Evolutionary conservation across 2,329 filamentous ascomycete species (phyloP).

Genomic region (Neopestalotiopsis clavispora): DNA sequence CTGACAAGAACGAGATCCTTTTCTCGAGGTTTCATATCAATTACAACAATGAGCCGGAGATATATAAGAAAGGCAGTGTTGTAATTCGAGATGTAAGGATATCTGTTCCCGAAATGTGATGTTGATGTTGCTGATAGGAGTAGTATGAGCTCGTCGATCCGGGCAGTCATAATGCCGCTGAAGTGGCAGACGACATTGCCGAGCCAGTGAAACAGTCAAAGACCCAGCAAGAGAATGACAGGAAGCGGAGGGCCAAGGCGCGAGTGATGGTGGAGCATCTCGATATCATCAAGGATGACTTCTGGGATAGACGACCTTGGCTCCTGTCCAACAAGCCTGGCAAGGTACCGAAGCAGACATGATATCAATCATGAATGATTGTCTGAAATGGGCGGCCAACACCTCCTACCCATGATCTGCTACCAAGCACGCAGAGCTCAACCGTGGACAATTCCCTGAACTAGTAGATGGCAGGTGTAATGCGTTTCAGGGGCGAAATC

Average conservation of each 20-base stretch:
- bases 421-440: neutral
- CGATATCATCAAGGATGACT: slow-evolving; percentile 94
- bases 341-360: slow-evolving; percentile 67
- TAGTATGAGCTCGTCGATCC: slow-evolving; percentile 76
- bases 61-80: slow-evolving; percentile 92
- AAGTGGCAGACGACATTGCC: slow-evolving; percentile 53
- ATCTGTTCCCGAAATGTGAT: neutral
- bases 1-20: slow-evolving; percentile 95
- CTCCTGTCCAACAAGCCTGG: slow-evolving; percentile 76
- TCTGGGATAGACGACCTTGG: slow-evolving; percentile 90
- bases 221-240: slow-evolving; percentile 82
- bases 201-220: slow-evolving; percentile 68
- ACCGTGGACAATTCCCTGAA: neutral
- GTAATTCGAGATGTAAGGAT: slow-evolving; percentile 77
- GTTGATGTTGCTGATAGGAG: slow-evolving; percentile 28
- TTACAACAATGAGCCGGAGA: slow-evolving; percentile 95
- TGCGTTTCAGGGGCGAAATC: neutral
- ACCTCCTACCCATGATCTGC: neutral
- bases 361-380: slow-evolving; percentile 20
- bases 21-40: slow-evolving; percentile 91
- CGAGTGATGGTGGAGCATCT: slow-evolving; percentile 81
- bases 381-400: neutral
- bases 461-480: neutral
- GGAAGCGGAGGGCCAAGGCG: slow-evolving; percentile 81
- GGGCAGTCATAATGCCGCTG: slow-evolving; percentile 48